These are phyloP conservation scores for Usnea hakonensis DNA, from an alignment of 495 filamentous ascomycete genomes.

Conservation along the genomic window DNA sequence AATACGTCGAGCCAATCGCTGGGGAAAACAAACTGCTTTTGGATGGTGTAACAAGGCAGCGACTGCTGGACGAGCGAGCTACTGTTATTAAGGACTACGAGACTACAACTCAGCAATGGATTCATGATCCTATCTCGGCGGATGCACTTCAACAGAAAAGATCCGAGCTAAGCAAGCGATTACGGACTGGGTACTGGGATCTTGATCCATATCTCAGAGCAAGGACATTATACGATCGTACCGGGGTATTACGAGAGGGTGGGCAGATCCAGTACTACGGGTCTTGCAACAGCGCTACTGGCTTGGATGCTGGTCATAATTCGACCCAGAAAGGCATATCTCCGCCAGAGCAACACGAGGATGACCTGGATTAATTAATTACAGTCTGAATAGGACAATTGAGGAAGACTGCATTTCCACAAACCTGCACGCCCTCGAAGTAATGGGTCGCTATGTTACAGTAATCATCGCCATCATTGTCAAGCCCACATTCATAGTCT, in stretches of 20 bases:
- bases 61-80: slow-evolving; percentile 48
- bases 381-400: not conserved
- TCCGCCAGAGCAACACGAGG: slow-evolving; percentile 36
- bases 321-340: slow-evolving; percentile 22
- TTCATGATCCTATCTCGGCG: slow-evolving; percentile 25
- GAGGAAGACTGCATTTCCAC: not conserved
- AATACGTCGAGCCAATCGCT: slow-evolving; percentile 64
- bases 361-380: slow-evolving; percentile 48
- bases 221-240: slow-evolving; percentile 65
- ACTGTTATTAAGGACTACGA: slow-evolving; percentile 58
- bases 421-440: not conserved
- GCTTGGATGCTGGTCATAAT: slow-evolving; percentile 18
- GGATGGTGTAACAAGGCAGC: slow-evolving; percentile 57
- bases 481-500: not conserved
- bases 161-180: slow-evolving; percentile 45
- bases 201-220: slow-evolving; percentile 71
- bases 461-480: not conserved
- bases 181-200: slow-evolving; percentile 76
- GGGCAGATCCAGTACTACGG: slow-evolving; percentile 67
- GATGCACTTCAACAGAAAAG: slow-evolving; percentile 38
- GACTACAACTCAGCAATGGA: slow-evolving; percentile 57
- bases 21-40: slow-evolving; percentile 68
- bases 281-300: slow-evolving; percentile 25
- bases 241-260: slow-evolving; percentile 55
- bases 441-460: not conserved